These are phyloP conservation scores for Fusarium pininemorale DNA, from an alignment of 2,329 filamentous ascomycete genomes.

Conservation along the genomic window DNA sequence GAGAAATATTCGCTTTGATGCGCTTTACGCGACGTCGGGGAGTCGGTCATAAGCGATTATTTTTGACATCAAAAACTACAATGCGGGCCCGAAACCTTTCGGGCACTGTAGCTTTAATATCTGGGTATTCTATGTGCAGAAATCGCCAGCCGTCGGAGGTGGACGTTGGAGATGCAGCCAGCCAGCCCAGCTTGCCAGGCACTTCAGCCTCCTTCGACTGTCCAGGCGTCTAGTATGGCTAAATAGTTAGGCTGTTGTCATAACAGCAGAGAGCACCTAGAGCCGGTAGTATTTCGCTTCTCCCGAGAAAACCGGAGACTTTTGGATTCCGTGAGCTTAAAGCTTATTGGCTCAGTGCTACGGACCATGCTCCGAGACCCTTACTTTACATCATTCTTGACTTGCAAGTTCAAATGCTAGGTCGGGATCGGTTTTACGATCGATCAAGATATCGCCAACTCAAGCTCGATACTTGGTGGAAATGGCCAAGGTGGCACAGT, in stretches of 20 bases:
- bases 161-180: slow-evolving; percentile 1
- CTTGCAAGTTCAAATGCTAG: not conserved
- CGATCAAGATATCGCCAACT: not conserved
- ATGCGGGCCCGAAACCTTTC: slow-evolving; percentile 8
- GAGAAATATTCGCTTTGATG: not conserved
- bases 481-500: slow-evolving; percentile 10
- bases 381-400: not conserved
- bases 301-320: not conserved
- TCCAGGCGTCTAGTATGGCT: not conserved
- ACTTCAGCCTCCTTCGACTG: slow-evolving; percentile 8
- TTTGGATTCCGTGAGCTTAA: not conserved
- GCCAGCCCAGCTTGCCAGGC: not conserved
- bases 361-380: not conserved
- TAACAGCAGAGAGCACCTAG: not conserved
- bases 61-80: not conserved
- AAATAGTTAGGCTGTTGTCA: not conserved
- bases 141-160: not conserved
- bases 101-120: not conserved
- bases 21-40: slow-evolving; percentile 11
- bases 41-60: not conserved
- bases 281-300: not conserved
- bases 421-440: not conserved
- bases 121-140: not conserved
- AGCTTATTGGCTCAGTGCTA: slow-evolving; percentile 1
- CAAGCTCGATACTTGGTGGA: not conserved